These are phyloP conservation scores for Bocquillonia castaneifolia DNA, from an alignment of 441 rosid species.

Conservation along the genomic window DNA sequence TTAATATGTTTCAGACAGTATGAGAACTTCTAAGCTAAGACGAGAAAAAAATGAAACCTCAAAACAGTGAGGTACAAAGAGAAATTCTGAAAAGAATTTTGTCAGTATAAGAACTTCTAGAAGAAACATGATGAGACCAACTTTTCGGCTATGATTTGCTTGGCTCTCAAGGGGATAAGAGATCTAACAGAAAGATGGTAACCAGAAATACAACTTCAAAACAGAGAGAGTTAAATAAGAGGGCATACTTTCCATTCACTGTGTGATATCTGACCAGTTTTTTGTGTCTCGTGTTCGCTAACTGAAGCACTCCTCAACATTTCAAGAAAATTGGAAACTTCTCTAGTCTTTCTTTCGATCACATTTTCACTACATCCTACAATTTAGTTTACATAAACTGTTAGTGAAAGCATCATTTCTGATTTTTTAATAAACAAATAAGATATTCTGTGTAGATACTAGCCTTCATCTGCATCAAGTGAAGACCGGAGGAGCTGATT, in stretches of 20 bases:
- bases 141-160: neutral
- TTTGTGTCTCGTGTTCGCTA: conserved; percentile 36
- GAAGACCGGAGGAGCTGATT: conserved; percentile 51
- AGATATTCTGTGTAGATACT: conserved; percentile 13
- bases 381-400: conserved; percentile 20
- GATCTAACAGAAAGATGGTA: neutral
- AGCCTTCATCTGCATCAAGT: conserved; percentile 44
- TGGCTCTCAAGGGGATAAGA: neutral
- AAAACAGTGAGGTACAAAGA: neutral
- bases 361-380: conserved; percentile 50
- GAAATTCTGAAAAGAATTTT: too few species aligned
- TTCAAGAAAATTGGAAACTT: conserved; percentile 64
- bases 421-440: neutral
- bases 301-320: conserved; percentile 81
- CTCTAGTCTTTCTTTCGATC: conserved; percentile 53
- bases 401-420: neutral
- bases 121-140: too few species aligned
- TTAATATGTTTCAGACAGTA: too few species aligned
- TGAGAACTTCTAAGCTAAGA: neutral
- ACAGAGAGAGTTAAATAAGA: neutral
- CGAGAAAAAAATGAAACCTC: neutral
- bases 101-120: too few species aligned
- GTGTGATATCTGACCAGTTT: conserved; percentile 37
- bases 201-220: neutral
- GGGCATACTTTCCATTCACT: conserved; percentile 79